phyloP scores from a whole-genome alignment of 2,329 filamentous ascomycete genomes.

The Celoporthe dispersa region DNA sequence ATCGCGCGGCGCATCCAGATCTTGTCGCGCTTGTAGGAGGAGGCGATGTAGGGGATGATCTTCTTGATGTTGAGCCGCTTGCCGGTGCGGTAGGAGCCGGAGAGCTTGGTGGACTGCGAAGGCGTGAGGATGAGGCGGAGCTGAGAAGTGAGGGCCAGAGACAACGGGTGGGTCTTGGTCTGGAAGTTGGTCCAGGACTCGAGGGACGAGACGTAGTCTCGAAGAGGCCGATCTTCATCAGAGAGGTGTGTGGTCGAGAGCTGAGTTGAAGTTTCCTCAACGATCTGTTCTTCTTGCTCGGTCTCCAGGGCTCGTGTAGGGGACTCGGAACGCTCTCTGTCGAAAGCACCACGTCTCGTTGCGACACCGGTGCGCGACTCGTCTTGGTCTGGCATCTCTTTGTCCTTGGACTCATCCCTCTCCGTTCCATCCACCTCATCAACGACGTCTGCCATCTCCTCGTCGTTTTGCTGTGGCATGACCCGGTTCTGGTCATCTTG shows the following conservation, averaged over 20 bases:
- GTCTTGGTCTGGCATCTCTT: slow-evolving; percentile 52
- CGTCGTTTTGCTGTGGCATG: slow-evolving; percentile 56
- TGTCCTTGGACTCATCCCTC: slow-evolving; percentile 44
- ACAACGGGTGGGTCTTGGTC: slow-evolving; percentile 80
- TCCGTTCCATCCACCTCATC: slow-evolving; percentile 50
- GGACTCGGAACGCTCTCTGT: slow-evolving; percentile 51
- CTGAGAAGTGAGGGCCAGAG: slow-evolving; percentile 88
- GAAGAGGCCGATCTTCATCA: slow-evolving; percentile 46
- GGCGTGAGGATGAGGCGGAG: slow-evolving; percentile 94
- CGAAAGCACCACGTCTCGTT: slow-evolving; percentile 61
- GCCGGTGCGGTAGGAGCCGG: slow-evolving; percentile 94
- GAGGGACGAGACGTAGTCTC: slow-evolving; percentile 62
- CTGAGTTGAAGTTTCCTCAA: slow-evolving; percentile 62
- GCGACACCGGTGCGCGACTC: slow-evolving; percentile 64
- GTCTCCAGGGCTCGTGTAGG: slow-evolving; percentile 38
- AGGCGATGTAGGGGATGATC: slow-evolving; percentile 99
- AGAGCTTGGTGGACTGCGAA: slow-evolving; percentile 93
- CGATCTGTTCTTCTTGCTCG: slow-evolving; percentile 47
- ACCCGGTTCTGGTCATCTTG: slow-evolving; percentile 52
- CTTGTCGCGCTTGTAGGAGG: slow-evolving; percentile 98
- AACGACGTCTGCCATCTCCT: slow-evolving; percentile 39
- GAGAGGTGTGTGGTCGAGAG: slow-evolving; percentile 76
- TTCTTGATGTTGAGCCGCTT: slow-evolving; percentile 99
- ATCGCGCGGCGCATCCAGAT: slow-evolving; percentile 98
- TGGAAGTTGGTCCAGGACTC: slow-evolving; percentile 87